Evolutionary conservation across 768 basidiomycete genomes (phyloP).

Genomic region (Crucibulum laeve): DNA sequence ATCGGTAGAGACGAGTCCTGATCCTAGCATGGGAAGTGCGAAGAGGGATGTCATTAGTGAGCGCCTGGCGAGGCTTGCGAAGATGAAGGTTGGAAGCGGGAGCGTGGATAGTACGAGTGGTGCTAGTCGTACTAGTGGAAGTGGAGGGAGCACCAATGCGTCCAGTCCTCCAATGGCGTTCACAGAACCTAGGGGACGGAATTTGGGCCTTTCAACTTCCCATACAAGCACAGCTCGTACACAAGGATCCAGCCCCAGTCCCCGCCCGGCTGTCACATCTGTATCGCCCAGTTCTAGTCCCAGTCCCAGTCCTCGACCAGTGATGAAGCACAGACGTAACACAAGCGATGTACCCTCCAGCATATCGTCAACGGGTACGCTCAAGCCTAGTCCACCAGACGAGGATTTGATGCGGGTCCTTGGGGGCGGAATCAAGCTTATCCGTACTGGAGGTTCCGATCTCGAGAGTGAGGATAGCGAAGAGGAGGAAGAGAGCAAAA

Average conservation of each 20-base stretch:
- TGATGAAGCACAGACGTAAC: no score
- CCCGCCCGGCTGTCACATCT: conserved; percentile 2
- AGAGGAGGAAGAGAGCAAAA: conserved; percentile 8
- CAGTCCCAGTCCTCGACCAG: background rate
- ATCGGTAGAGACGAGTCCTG: conserved; percentile 15
- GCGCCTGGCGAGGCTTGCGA: conserved; percentile 34
- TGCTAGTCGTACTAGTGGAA: no score
- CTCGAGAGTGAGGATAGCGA: conserved; percentile 10
- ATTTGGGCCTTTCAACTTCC: no score
- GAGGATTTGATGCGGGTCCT: conserved; percentile 37
- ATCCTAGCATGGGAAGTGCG: conserved; percentile 7
- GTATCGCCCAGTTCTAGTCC: background rate
- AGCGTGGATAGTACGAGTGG: background rate
- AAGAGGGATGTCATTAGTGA: conserved; percentile 37
- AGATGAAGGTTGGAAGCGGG: conserved; percentile 10
- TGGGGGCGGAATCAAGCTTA: conserved; percentile 37
- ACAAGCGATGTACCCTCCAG: background rate
- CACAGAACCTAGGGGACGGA: no score
- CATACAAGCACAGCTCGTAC: no score
- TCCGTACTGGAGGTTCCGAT: conserved; percentile 31
- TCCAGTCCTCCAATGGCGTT: no score
- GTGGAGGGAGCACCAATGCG: no score
- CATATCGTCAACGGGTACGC: conserved; percentile 2
- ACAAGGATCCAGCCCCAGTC: background rate
- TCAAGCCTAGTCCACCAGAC: conserved; percentile 28